These are phyloP conservation scores for Diphasiastrum complanatum DNA, from an alignment of 83 land plant species.

Conservation along the genomic window DNA sequence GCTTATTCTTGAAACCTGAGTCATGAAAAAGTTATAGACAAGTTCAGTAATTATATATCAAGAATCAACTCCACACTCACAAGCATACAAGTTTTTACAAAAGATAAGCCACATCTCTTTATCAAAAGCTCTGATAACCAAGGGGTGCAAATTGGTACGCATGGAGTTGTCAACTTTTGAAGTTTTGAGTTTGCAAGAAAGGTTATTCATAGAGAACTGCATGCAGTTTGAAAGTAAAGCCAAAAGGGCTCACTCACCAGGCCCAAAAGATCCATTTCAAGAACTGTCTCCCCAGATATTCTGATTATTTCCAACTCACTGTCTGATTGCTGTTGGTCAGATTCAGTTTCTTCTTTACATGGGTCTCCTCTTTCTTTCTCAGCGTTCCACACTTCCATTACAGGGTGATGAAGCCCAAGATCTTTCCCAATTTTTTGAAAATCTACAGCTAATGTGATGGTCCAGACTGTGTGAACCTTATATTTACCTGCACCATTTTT, in stretches of 20 bases:
- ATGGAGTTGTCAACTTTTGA: too few relatives aligned
- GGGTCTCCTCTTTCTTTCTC: neutral
- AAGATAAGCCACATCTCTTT: too few relatives aligned
- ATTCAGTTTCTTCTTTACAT: neutral
- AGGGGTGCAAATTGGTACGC: too few relatives aligned
- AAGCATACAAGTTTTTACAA: too few relatives aligned
- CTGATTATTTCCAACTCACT: neutral
- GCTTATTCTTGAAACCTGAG: constrained; percentile 9
- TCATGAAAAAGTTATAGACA: neutral
- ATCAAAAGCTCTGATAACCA: too few relatives aligned
- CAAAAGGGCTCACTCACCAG: constrained; percentile 1
- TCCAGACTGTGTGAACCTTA: constrained; percentile 16
- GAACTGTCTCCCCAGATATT: constrained; percentile 17
- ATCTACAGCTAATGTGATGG: constrained; percentile 8
- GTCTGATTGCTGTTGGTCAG: neutral
- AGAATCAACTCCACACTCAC: too few relatives aligned
- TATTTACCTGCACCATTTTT: constrained; percentile 6
- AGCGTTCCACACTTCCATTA: neutral
- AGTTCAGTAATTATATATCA: neutral
- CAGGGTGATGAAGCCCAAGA: neutral
- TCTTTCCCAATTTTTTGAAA: neutral
- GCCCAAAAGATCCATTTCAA: constrained; percentile 18
- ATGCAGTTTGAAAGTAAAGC: neutral
- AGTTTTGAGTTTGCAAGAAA: too few relatives aligned
- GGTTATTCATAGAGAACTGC: neutral